Conservation (phyloP, 257 asterid genomes). For the Forsythia suspensa region DNA sequence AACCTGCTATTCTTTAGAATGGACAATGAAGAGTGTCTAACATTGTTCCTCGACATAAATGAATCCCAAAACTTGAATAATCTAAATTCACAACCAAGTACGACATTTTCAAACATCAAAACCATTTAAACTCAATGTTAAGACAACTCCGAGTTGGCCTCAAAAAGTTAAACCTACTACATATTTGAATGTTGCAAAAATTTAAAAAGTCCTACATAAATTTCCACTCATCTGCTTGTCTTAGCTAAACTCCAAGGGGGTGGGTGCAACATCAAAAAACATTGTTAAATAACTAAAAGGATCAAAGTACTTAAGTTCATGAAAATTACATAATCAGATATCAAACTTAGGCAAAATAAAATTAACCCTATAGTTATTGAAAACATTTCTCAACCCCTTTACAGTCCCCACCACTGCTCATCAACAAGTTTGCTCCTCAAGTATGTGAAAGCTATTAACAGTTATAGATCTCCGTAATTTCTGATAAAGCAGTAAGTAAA, state of each 20-base stretch:
- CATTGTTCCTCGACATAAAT: neutral
- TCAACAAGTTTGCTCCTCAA: neutral
- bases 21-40: neutral
- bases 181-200: neutral
- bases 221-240: too few species aligned
- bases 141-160: neutral
- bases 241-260: too few species aligned
- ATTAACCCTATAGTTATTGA: too few species aligned
- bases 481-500: constrained; percentile 9
- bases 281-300: neutral
- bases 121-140: neutral
- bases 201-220: neutral
- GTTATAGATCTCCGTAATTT: constrained; percentile 16
- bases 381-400: too few species aligned
- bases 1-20: neutral
- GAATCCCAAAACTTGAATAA: neutral
- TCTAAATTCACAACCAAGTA: neutral
- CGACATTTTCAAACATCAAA: neutral
- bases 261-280: neutral
- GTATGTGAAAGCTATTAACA: constrained; percentile 4
- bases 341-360: neutral
- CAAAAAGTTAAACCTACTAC: neutral
- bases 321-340: neutral
- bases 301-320: neutral
- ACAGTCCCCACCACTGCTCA: neutral